Evolutionary conservation across 2,329 filamentous ascomycete species (phyloP).

Genomic region (Aspergillus ibericus): DNA sequence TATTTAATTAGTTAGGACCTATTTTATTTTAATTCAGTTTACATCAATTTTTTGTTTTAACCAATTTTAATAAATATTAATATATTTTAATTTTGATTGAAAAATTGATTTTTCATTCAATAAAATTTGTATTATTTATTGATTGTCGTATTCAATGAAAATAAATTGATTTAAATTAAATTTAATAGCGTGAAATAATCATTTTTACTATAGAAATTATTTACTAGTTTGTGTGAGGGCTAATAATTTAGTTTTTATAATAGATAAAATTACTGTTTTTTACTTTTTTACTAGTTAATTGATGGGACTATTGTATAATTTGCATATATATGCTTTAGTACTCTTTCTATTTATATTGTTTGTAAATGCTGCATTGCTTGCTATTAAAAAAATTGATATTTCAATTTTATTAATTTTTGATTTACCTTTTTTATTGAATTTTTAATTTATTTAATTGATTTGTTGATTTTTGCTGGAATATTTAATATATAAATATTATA

Average conservation of each 20-base stretch:
- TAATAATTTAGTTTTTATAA: no score
- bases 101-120: no score
- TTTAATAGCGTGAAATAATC: not conserved
- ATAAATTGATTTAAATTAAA: not conserved
- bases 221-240: not conserved
- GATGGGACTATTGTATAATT: not conserved
- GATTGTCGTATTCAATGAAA: no score
- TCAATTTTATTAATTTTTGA: not conserved
- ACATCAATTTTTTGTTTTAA: no score
- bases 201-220: not conserved
- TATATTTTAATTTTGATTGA: no score
- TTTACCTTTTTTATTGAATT: not conserved
- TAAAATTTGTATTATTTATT: no score
- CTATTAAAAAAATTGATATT: not conserved
- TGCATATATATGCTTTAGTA: not conserved
- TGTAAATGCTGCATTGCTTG: not conserved
- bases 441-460: not conserved
- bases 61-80: no score
- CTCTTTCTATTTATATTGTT: not conserved
- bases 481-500: not conserved
- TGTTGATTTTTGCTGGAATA: not conserved
- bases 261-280: not conserved
- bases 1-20: no score
- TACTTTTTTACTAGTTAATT: not conserved
- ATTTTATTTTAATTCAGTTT: no score